Evolutionary conservation across 1,284 basidiomycete genomes (phyloP), one percentile per base, ranked within the genome.

Genomic region (Sporisorium sorghi): DNA sequence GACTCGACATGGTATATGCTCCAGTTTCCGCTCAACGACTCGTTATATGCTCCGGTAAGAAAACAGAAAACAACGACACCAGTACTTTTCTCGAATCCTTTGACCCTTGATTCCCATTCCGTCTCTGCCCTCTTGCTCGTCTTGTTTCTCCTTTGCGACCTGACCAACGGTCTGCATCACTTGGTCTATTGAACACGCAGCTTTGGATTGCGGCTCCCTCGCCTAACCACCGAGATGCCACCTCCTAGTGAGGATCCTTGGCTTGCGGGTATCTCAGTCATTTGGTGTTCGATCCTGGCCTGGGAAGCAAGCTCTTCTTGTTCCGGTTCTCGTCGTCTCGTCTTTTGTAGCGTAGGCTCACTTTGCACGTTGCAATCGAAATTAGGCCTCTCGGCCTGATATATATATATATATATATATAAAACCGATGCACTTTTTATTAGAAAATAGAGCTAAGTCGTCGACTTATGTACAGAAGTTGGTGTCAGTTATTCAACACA

Each of bases 281-380:
- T 17, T 44, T 44, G 43, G 21, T 26, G 43, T 44, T 44, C 43
- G 23, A 44, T 44, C 43, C 23, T 26, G 43, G 43, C 43, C 43
- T 44, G 11, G 43, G 43, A 1, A 2, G 43, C 43, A 3, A 26
- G 8, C 19, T 17, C 23, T 44, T 44, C 42, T 43, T 9, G 42
- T 43, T 44, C 19, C 24, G 24, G 6, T 26, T 44, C 43, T 26
- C 14, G 23, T 44, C 23, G n/a, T n/a, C n/a, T n/a, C n/a, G n/a
- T n/a, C n/a, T n/a, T 26, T 44, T 44, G 43, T 44, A 44, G 26
- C 43, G 43, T 44, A 44, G 43, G 43, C 43, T 8, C 43, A 44
- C 23, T 44, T 26, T 15, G 43, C 43, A 26, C 43, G 43, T 44
- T 44, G 43, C 43, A 44, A 44, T 44, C 26, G 43, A 44, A 26